These are phyloP conservation scores for Ogataea corticis DNA, from an alignment of 805 yeast species.

Conservation along the genomic window DNA sequence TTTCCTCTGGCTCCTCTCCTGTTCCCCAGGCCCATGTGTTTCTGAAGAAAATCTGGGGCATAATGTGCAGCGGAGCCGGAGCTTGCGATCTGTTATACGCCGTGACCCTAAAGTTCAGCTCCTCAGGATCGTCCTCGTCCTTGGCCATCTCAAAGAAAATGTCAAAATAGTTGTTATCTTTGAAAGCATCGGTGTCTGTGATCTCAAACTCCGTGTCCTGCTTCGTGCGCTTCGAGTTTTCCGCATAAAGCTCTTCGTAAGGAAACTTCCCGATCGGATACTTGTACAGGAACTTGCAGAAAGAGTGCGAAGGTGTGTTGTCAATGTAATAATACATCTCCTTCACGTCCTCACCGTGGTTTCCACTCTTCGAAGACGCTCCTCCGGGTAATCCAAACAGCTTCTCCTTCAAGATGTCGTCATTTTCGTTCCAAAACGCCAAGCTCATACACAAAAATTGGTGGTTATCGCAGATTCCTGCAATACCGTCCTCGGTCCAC, in stretches of 20 bases:
- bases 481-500: slow-evolving; percentile 96
- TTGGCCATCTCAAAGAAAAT: slow-evolving; percentile 90
- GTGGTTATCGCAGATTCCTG: slow-evolving; percentile 84
- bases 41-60: slow-evolving; percentile 83
- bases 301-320: slow-evolving; percentile 90
- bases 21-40: slow-evolving; percentile 95
- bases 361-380: slow-evolving; percentile 66
- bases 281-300: slow-evolving; percentile 88
- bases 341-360: slow-evolving; percentile 95
- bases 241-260: slow-evolving; percentile 68
- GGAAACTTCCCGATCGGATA: slow-evolving; percentile 89
- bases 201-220: slow-evolving; percentile 77
- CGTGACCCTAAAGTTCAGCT: slow-evolving; percentile 77
- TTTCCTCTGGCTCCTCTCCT: slow-evolving; percentile 43
- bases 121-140: slow-evolving; percentile 77
- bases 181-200: slow-evolving; percentile 74
- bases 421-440: slow-evolving; percentile 91
- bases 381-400: slow-evolving; percentile 82
- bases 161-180: slow-evolving; percentile 78
- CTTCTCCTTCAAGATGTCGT: slow-evolving; percentile 80
- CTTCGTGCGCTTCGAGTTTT: slow-evolving; percentile 65
- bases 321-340: slow-evolving; percentile 83
- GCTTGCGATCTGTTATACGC: slow-evolving; percentile 82
- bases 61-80: slow-evolving; percentile 83
- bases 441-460: slow-evolving; percentile 74